These are phyloP conservation scores for Aspergillus viridinutans DNA, from an alignment of 2,329 filamentous ascomycete species.

Conservation along the genomic window DNA sequence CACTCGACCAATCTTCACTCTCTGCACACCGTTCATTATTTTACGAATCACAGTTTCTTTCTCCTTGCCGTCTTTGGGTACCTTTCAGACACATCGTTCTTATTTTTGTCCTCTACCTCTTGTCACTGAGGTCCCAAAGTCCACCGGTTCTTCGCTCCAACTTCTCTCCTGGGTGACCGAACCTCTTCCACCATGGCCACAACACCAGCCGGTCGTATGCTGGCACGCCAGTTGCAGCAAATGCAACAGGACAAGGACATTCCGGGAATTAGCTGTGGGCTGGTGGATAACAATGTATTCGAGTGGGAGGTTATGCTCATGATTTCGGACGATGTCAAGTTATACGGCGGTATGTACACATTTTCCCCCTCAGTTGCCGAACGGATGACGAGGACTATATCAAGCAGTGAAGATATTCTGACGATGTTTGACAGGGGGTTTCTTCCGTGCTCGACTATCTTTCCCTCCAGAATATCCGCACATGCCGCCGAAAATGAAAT, in stretches of 20 bases:
- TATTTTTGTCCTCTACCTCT: neutral
- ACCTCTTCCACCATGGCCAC: slow-evolving; percentile 35
- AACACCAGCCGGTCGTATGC: slow-evolving; percentile 54
- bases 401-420: neutral
- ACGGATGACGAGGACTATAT: neutral
- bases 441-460: slow-evolving; percentile 78
- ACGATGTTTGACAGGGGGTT: slow-evolving; percentile 63
- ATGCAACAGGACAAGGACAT: slow-evolving; percentile 91
- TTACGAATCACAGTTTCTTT: neutral
- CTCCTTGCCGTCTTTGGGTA: neutral
- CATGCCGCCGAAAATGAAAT: slow-evolving; percentile 82
- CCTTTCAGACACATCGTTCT: neutral
- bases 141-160: slow-evolving; percentile 1
- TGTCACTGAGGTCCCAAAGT: neutral
- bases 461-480: slow-evolving; percentile 87
- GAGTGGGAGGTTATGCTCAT: slow-evolving; percentile 99
- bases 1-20: slow-evolving; percentile 7
- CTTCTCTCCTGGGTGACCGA: neutral
- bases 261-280: slow-evolving; percentile 86
- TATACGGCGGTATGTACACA: slow-evolving; percentile 71
- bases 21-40: neutral
- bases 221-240: slow-evolving; percentile 83
- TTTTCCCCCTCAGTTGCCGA: neutral
- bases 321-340: slow-evolving; percentile 91
- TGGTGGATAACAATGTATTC: slow-evolving; percentile 83